Base-by-base conservation (phyloP, 2,329 filamentous ascomycete species). In the Dryadomyces quercus-mongolicae region DNA sequence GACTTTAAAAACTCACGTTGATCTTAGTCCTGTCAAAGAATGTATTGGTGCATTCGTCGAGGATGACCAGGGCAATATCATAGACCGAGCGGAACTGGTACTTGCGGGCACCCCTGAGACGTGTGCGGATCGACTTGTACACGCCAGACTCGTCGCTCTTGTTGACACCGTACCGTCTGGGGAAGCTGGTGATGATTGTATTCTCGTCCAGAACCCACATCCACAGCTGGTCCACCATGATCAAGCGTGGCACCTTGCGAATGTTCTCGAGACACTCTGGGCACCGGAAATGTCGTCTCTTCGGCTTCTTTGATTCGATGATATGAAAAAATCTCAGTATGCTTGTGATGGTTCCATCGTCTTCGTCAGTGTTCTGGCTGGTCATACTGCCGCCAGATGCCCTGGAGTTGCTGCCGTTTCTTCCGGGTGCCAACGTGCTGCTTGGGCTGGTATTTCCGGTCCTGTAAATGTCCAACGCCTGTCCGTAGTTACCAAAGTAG, bases 31-130 rank as follows among this genome's bases (percentile, higher is more conserved):
- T 31, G 25, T 72, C 66, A 51, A 75, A 73, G 5, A 73, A 70
- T 0, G 67, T 66, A 7, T 63, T 67, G 1, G 67, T 67, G 42
- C 70, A 73, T 51, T 71, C 66, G 15, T 70, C 67, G 1, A 74
- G 64, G 13, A 75, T 70, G 5, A 73, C 64, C 13, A 73, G 59
- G 0, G 67, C 71, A 1, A 74, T 53, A n/a, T 74, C 70, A n/a
- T 68, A 70, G 0, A 70, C 67, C 0, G 68, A 70, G 0, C 61
- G 60, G 8, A 72, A 65, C 10, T 65, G 60, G 10, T 65, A 60
- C 3, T 59, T 52, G 0, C 56, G 60, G 1, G 43, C 54, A 1
- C 54, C 57, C 18, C 63, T 61, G 0, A 73, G 55, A 1, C 64
- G 60, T 3, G 60, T 61, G 0, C 71, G 65, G 31, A 73, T 68